Evolutionary conservation across 441 rosid species (phyloP), one percentile per base, ranked within the genome.

Genomic region (Daphne laureola): DNA sequence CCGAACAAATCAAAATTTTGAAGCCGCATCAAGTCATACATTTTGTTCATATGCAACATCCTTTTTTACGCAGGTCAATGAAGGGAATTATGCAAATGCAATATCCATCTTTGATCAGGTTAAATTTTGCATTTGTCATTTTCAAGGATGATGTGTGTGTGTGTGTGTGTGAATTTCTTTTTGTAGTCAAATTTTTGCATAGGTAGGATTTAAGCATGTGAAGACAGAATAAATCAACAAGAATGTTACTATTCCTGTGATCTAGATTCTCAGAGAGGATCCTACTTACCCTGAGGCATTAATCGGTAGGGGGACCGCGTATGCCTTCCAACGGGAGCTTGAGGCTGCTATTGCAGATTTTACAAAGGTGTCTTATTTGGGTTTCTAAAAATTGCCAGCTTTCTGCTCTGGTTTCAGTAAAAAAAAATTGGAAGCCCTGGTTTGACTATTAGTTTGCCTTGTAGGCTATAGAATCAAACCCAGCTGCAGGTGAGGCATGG

Each of bases 401-500:
- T 52, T 53, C 66, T 40, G 50, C 62, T 67, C 38, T 45, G n/a
- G 51, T 47, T 25, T n/a, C n/a, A n/a, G n/a, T n/a, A n/a, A n/a
- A n/a, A n/a, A n/a, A n/a, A n/a, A n/a, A n/a, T n/a, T n/a, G n/a
- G n/a, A n/a, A 43, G 49, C 62, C 69, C 43, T 45, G n/a, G 51
- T 47, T 25, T 60, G 58, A 14, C 41, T 17, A 51, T 70, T 50
- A 46, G 50, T 63, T 55, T 59, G 43, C 47, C 51, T 1, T 61
- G 57, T 70, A 93, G 99, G 99, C 99, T 50, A 82, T 93, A 65
- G 74, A 83, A 82, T 73, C 79, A 44, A 90, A 90, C 68, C 95
- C 96, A 43, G 81, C 82, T 48, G 99, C 97, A 58, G 86, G 91
- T 66, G 99, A 93, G 87, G 99, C 97, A 49, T 93, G 99, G 99